Evolutionary conservation across 2,329 filamentous ascomycete genomes (phyloP).

Genomic region (Pseudocercospora macadamiae): DNA sequence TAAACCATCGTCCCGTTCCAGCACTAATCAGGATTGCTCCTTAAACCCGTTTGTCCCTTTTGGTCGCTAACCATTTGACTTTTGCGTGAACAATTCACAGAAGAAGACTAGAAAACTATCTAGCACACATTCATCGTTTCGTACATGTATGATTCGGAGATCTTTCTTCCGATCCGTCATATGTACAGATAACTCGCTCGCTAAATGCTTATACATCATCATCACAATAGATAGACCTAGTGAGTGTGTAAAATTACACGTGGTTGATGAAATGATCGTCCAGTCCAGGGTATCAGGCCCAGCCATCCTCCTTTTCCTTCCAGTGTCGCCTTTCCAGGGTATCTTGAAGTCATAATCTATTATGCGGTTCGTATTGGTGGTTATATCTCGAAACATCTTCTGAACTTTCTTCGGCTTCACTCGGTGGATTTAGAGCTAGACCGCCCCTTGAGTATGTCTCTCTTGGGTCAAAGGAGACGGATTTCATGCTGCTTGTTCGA

Average conservation of each 20-base stretch:
- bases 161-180: not conserved
- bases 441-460: conserved; percentile 12
- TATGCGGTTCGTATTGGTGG: not conserved
- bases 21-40: not conserved
- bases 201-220: too few species aligned
- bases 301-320: not conserved
- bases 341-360: conserved; percentile 1
- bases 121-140: too few species aligned
- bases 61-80: not conserved
- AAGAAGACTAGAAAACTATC: too few species aligned
- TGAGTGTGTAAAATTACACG: too few species aligned
- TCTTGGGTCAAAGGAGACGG: conserved; percentile 20
- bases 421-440: conserved; percentile 23
- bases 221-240: too few species aligned
- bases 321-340: not conserved
- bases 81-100: too few species aligned
- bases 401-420: conserved; percentile 22
- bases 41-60: too few species aligned
- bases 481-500: conserved; percentile 12
- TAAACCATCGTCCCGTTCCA: not conserved
- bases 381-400: conserved; percentile 12
- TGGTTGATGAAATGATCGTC: too few species aligned
- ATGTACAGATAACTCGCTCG: not conserved
- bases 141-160: not conserved
- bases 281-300: too few species aligned